phyloP scores from a whole-genome alignment of 2,329 filamentous ascomycete species.

The Claviceps arundinis region DNA sequence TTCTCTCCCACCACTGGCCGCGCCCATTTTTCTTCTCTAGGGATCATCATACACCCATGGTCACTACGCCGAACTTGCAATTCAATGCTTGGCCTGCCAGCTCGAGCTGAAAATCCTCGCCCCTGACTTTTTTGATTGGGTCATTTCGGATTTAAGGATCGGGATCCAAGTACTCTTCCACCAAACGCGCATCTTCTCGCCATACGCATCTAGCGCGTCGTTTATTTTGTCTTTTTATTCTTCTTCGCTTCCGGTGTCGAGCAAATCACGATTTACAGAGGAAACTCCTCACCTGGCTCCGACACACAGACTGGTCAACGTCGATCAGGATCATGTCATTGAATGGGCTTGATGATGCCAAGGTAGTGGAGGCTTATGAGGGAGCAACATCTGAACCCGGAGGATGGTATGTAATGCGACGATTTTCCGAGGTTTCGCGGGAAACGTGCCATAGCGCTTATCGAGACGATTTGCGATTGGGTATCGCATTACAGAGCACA shows the following conservation, averaged over 20 bases:
- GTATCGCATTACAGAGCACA: background rate
- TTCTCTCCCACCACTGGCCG: background rate
- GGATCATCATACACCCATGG: background rate
- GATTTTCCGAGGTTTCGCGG: no score
- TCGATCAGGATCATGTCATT: slow-evolving; percentile 58
- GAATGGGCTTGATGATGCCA: slow-evolving; percentile 77
- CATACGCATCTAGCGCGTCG: background rate
- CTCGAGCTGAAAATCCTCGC: background rate
- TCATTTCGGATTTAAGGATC: background rate
- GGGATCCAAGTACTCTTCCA: background rate
- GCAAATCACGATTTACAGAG: background rate
- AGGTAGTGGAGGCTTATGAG: slow-evolving; percentile 76
- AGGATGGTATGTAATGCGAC: slow-evolving; percentile 64
- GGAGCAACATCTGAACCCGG: slow-evolving; percentile 67
- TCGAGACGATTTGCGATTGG: background rate
- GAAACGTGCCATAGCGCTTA: no score
- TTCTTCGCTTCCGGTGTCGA: background rate
- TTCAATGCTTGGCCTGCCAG: background rate
- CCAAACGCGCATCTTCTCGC: background rate
- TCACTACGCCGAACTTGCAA: background rate
- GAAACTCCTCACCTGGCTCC: background rate
- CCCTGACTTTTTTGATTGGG: background rate
- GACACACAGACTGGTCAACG: background rate
- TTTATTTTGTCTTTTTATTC: background rate
- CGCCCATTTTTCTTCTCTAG: background rate